Base-by-base conservation (phyloP, 495 filamentous ascomycete species). In the Penicillium simplicissimum region DNA sequence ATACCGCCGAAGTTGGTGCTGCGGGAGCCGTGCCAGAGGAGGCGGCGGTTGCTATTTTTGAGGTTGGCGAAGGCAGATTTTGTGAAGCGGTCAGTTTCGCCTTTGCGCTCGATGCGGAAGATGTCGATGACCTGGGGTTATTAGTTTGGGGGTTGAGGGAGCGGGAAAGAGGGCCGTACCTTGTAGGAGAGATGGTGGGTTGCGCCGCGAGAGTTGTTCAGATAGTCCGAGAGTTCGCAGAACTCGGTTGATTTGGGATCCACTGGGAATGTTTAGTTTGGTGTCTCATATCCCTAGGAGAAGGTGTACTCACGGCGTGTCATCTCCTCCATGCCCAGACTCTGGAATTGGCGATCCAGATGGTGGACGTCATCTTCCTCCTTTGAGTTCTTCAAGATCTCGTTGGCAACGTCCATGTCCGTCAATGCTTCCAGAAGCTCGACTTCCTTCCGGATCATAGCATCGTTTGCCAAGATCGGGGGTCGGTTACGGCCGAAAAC, bases 1-100 rank as follows among this genome's bases (percentile, higher is more conserved):
- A 96, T 95, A 60, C 91, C 90, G 64, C 86, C 87, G 63, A 88
- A 95, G 68, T 96, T 96, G 43, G 89, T 93, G 28, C 81, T 80
- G 17, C 90, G 85, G 14, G 76, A 79, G 8, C 91, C 91, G 67
- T 96, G 92, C 92, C 92, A 96, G 4, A 96, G 81, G 10, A 96
- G 85, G 23, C 88, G 84, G 33, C 88, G 84, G 64, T 93, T 81
- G 54, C 75, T 78, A 49, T 75, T 76, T 45, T 79, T 67, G 31
- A 78, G 49, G 0, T 71, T 76, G 23, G 82, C 70, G 63, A 74
- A 88, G 0, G 67, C 47, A 4, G 81, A 84, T n/a, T 82, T 73
- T 3, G 82, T 70, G 71, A 93, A 91, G 4, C 90, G 85, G 0
- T 87, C 85, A 15, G 74, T 69, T 72, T 96, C 92, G 43, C 90